Evolutionary conservation across 2,329 filamentous ascomycete species (phyloP), one percentile per base, ranked within the genome.

Genomic region (Lasiodiplodia sp.): DNA sequence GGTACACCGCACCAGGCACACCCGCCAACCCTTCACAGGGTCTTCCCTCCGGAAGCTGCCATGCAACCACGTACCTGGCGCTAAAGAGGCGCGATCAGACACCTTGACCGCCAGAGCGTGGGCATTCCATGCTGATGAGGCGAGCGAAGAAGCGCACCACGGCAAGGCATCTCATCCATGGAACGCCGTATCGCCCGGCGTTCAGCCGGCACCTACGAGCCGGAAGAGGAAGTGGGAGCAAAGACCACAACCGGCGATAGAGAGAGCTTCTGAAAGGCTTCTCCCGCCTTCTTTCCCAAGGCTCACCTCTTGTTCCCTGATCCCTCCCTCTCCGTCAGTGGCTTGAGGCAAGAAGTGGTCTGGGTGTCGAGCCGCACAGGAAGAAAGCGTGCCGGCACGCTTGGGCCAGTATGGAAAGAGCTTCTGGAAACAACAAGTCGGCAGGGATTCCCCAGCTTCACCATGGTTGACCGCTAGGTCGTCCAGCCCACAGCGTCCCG

Each of bases 381-480:
- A 28, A 16, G 8, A 16, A 23, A 34, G 28, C 23, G 40, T 21
- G 25, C 6, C 23, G 16, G 12, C 7, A 11, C 38, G 57, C 57
- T 25, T 10, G 14, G 57, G 40, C 57, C 57, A 4, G 12, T 23
- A 28, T 4, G 14, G 31, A 25, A 11, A 25, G 34, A n/a, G 25
- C 12, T 64, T 64, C 60, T 64, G 47, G 60, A 64, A 64, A 38
- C 28, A n/a, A 51, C 28, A 18, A 18, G 14, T n/a, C 12, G 28
- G 21, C 60, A 64, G 44, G 60, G 60, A 64, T 64, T 64, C 60
- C 60, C 60, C 60, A 64, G 60, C 60, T 21, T 18, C 28, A 4
- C 4, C 12, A n/a, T 25, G 31, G 23, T 14, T 51, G 60, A 64
- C 60, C 60, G 60, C 60, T n/a, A 64, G 14, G 8, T 11, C 5